A percentile compares a stretch with the other conserved stretches of the same genome.
These are phyloP conservation scores for Solanum lycopersicoides DNA, from an alignment of 257 asterid genomes.

Conservation along the genomic window DNA sequence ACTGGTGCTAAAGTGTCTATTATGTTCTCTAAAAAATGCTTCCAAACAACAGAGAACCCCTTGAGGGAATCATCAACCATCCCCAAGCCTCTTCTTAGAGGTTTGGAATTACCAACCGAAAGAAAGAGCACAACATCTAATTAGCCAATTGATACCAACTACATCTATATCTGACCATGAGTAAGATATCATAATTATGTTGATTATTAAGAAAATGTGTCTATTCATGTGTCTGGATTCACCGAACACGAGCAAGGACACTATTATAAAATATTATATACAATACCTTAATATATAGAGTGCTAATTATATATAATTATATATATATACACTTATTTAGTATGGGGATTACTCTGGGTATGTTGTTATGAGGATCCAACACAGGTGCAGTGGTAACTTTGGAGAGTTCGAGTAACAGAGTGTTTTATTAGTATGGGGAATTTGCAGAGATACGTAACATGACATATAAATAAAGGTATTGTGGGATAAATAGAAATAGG, in stretches of 20 bases:
- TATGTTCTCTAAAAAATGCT: not conserved
- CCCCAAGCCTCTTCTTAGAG: not conserved
- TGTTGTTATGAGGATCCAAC: too few species aligned
- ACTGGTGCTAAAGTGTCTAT: not conserved
- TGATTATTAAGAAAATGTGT: not conserved
- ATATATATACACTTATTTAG: not conserved
- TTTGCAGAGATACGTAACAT: not conserved
- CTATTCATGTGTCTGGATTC: not conserved
- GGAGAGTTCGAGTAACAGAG: too few species aligned
- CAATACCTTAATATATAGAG: not conserved
- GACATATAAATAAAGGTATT: not conserved
- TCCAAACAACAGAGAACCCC: not conserved
- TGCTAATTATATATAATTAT: not conserved
- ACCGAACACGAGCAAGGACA: not conserved
- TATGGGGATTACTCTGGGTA: not conserved
- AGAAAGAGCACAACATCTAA: not conserved
- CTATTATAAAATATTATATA: not conserved
- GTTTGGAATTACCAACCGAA: not conserved
- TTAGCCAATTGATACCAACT: not conserved
- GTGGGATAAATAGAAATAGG: not conserved
- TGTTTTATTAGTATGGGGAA: not conserved
- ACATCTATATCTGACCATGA: not conserved
- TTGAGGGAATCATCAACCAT: not conserved
- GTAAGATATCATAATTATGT: not conserved
- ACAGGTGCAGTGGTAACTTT: too few species aligned